phyloP scores from a whole-genome alignment of 805 yeast genomes.

The Barnettozyma salicaria region DNA sequence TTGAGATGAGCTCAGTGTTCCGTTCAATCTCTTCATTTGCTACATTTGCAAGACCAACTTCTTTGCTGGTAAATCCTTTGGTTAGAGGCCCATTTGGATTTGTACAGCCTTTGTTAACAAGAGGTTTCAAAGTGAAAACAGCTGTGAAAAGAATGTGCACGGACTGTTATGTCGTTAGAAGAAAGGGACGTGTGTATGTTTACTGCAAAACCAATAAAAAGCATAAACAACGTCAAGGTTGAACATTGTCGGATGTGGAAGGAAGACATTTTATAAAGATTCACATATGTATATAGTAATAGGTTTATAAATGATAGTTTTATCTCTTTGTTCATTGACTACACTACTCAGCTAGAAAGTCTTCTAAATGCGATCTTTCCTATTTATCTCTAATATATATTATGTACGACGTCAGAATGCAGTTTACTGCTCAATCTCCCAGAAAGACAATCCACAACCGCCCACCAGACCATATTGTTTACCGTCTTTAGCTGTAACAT shows the following conservation, averaged over 20 bases:
- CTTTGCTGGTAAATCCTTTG: slow-evolving; percentile 14
- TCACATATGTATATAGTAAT: too few species aligned
- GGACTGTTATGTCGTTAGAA: slow-evolving; percentile 83
- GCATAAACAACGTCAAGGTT: slow-evolving; percentile 92
- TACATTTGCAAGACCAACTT: slow-evolving; percentile 18
- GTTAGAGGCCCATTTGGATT: slow-evolving; percentile 16
- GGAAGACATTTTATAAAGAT: too few species aligned
- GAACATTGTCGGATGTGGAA: too few species aligned
- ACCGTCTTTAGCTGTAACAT: slow-evolving; percentile 28
- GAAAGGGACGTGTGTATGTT: slow-evolving; percentile 92
- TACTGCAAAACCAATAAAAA: slow-evolving; percentile 89
- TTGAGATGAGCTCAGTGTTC: slow-evolving; percentile 12
- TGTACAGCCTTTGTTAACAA: slow-evolving; percentile 30
- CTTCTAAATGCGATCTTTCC: too few species aligned
- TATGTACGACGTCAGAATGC: too few species aligned
- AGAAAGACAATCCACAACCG: slow-evolving; percentile 75
- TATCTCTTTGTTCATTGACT: too few species aligned
- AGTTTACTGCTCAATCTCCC: slow-evolving; percentile 32
- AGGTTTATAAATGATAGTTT: too few species aligned
- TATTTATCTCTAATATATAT: too few species aligned
- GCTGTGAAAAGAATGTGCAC: slow-evolving; percentile 91
- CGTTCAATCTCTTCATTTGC: slow-evolving; percentile 16
- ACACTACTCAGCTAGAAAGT: too few species aligned
- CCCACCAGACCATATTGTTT: slow-evolving; percentile 46
- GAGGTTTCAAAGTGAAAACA: slow-evolving; percentile 88